Evolutionary conservation across 768 basidiomycete genomes (phyloP), one percentile per base, ranked within the genome.

Genomic region (Auriculariales sp.): DNA sequence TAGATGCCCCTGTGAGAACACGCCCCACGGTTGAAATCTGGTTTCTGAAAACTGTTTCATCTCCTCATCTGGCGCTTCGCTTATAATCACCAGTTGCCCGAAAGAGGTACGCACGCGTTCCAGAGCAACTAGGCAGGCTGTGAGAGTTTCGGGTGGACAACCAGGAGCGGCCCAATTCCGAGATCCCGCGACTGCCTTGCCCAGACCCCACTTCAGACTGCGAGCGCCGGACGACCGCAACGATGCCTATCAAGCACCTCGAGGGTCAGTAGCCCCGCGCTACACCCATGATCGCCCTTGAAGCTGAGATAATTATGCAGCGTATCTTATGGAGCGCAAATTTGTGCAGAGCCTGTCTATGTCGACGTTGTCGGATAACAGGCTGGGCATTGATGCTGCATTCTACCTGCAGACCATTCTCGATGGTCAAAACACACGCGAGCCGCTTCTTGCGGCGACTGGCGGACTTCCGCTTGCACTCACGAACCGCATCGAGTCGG

Each of bases 341-440:
- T 86, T 93, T 62, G 66, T 87, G 55, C 82, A 87, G 64, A 83
- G 81, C 33, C 78, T 84, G 50, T 78, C 88, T 19, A 76, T 98
- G 49, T 78, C 76, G 50, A 79, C 81, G 0, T 73, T 99, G 45
- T 75, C 86, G 34, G 89, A 95, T 61, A 88, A 92, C 48, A 84
- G 95, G 39, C 82, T 99, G 25, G 95, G 95, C 28, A 95, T 99
- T 61, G 94, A 99, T 73, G 92, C 91, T 3, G 81, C 84, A 2
- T 81, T 83, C 65, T 99, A 98, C 66, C 72, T 99, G 33, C 74
- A 81, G 48, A 71, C 74, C 39, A 72, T 98, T 55, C 81, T 81
- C 14, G 84, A 89, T 22, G 78, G 70, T 52, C 77, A 85, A 1
- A 71, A 78, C 1, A 79, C 89, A 15, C 77, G 86, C 29, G 95